phyloP scores from a whole-genome alignment of 768 basidiomycete genomes.

The Rhodotorula toruloides region DNA sequence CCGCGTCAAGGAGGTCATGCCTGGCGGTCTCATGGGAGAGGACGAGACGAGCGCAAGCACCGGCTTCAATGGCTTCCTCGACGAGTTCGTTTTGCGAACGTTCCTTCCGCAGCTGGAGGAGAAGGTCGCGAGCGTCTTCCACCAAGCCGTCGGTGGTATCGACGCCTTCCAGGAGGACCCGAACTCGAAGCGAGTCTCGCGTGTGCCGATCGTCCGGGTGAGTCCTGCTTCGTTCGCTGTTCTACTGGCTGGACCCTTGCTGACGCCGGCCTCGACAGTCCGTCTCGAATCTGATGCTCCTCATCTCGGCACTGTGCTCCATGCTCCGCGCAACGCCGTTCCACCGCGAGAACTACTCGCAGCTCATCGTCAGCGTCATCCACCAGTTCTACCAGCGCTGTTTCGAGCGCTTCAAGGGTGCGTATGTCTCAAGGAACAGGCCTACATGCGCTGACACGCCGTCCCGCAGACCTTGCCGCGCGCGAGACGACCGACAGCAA shows the following conservation, averaged over 20 bases:
- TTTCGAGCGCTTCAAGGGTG: constrained; percentile 74
- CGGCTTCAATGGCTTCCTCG: constrained; percentile 42
- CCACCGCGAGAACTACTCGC: constrained; percentile 87
- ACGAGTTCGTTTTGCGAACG: constrained; percentile 72
- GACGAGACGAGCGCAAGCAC: constrained; percentile 38
- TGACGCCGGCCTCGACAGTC: constrained; percentile 53
- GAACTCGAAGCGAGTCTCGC: constrained; percentile 59
- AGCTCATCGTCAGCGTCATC: constrained; percentile 86
- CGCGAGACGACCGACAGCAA: constrained; percentile 36
- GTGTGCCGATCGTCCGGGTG: constrained; percentile 75
- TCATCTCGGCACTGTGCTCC: constrained; percentile 83
- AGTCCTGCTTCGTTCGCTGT: constrained; percentile 2
- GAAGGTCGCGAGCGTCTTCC: constrained; percentile 80
- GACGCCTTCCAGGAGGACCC: constrained; percentile 85
- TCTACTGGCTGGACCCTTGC: too few species aligned
- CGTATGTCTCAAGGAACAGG: too few species aligned
- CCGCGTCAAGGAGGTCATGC: constrained; percentile 64
- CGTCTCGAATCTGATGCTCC: constrained; percentile 72
- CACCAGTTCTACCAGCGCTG: constrained; percentile 95
- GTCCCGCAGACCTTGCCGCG: constrained; percentile 54
- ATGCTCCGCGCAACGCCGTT: constrained; percentile 91
- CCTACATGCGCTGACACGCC: too few species aligned
- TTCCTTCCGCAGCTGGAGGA: constrained; percentile 94
- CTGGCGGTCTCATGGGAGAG: constrained; percentile 45
- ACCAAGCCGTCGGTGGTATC: constrained; percentile 62